phyloP scores from a whole-genome alignment of 2,329 filamentous ascomycete genomes.

The Sclerotinia spermophila region DNA sequence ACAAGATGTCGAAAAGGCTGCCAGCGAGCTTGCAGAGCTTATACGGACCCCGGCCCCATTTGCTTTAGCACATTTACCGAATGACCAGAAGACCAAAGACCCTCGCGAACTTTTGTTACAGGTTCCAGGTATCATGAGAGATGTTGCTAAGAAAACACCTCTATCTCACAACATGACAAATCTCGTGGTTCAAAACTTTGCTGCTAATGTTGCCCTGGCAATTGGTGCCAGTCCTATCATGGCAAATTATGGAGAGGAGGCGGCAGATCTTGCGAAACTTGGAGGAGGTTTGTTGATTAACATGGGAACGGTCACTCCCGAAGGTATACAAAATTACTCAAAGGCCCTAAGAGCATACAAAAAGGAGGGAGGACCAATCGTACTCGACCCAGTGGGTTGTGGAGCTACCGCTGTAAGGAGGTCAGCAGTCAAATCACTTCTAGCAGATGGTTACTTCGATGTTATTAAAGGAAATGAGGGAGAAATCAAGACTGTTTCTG shows the following conservation, averaged over 20 bases:
- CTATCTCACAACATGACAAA: slow-evolving; percentile 98
- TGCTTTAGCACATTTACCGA: slow-evolving; percentile 21
- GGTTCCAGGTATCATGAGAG: slow-evolving; percentile 48
- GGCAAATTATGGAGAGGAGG: slow-evolving; percentile 83
- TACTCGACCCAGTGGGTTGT: slow-evolving; percentile 88
- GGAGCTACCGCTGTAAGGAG: slow-evolving; percentile 76
- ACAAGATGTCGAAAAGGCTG: slow-evolving; percentile 59
- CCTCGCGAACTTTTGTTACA: slow-evolving; percentile 29
- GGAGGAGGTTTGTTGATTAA: slow-evolving; percentile 83
- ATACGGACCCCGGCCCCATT: slow-evolving; percentile 42
- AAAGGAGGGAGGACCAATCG: slow-evolving; percentile 64
- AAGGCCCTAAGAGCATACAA: slow-evolving; percentile 82
- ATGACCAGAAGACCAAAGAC: slow-evolving; percentile 24
- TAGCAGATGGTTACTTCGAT: slow-evolving; percentile 73
- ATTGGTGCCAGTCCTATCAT: slow-evolving; percentile 91
- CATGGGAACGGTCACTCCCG: slow-evolving; percentile 86
- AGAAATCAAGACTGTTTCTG: slow-evolving; percentile 73
- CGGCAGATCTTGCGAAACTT: slow-evolving; percentile 70
- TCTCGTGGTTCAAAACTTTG: slow-evolving; percentile 90
- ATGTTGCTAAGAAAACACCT: slow-evolving; percentile 61
- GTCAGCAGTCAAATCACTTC: slow-evolving; percentile 65
- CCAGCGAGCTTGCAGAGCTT: slow-evolving; percentile 55
- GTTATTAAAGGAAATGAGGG: slow-evolving; percentile 93
- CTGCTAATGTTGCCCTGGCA: slow-evolving; percentile 82
- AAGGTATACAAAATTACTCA: slow-evolving; percentile 67